Evolutionary conservation across 2,329 filamentous ascomycete genomes (phyloP).

Genomic region (Verticillium albo-atrum): DNA sequence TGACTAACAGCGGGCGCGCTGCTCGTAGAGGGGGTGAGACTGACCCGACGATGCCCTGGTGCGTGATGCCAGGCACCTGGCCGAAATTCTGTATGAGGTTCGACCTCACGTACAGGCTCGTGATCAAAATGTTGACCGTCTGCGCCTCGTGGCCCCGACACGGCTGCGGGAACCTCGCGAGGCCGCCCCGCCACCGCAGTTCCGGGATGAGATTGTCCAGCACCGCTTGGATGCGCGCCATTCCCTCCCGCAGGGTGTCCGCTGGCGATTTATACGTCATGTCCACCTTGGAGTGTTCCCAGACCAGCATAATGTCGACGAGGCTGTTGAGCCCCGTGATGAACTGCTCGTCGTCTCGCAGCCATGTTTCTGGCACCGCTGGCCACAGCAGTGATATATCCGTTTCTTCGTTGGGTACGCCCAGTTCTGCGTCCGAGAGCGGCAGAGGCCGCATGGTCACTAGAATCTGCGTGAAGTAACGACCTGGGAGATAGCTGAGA

Average conservation of each 20-base stretch:
- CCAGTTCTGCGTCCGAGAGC: conserved; percentile 24
- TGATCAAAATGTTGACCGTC: conserved; percentile 30
- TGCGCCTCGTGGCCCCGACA: conserved; percentile 30
- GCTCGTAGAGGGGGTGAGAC: background rate
- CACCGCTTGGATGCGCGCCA: conserved; percentile 20
- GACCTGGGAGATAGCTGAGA: conserved; percentile 16
- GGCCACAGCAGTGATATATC: conserved; percentile 1
- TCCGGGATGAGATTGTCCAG: conserved; percentile 26
- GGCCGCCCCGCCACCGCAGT: conserved; percentile 28
- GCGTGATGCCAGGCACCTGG: conserved; percentile 12
- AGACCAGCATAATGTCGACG: conserved; percentile 26
- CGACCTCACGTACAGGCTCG: conserved; percentile 29
- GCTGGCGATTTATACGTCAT: conserved; percentile 16
- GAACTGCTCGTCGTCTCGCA: conserved; percentile 24
- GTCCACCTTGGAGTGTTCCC: conserved; percentile 13
- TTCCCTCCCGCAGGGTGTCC: conserved; percentile 6
- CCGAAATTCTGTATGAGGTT: conserved; percentile 29
- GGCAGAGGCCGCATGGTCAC: conserved; percentile 18
- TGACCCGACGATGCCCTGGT: conserved; percentile 23
- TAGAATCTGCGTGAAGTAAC: conserved; percentile 12
- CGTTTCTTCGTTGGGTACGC: conserved; percentile 6
- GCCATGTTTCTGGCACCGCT: conserved; percentile 17
- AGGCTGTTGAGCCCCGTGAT: conserved; percentile 27
- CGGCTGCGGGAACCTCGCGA: conserved; percentile 20
- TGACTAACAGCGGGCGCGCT: background rate